Evolutionary conservation across 2,329 filamentous ascomycete genomes (phyloP).

Genomic region (Paraphaeosphaeria minitans): DNA sequence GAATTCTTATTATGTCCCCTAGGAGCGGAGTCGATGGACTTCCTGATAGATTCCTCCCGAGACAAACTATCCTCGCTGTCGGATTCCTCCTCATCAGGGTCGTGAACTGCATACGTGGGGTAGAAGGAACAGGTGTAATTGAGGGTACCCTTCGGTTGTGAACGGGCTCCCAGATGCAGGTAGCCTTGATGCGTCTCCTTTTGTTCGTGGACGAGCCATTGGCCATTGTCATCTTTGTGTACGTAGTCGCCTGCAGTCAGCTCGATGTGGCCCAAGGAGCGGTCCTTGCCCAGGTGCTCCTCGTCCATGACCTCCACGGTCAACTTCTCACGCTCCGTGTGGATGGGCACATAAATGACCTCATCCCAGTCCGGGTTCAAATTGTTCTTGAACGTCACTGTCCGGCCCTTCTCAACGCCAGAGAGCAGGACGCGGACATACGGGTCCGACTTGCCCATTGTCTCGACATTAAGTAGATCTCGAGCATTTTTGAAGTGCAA

Average conservation of each 20-base stretch:
- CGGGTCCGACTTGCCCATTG: conserved; percentile 94
- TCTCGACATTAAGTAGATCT: conserved; percentile 88
- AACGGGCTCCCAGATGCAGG: conserved; percentile 75
- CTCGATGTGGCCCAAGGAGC: conserved; percentile 82
- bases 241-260: conserved; percentile 80
- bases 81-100: conserved; percentile 81
- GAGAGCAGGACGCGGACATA: conserved; percentile 89
- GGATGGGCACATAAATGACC: conserved; percentile 89
- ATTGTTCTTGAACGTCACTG: conserved; percentile 95
- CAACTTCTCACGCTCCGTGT: conserved; percentile 81
- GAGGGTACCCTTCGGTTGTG: conserved; percentile 76
- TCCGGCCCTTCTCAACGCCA: conserved; percentile 86
- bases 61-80: conserved; percentile 29
- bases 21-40: conserved; percentile 18
- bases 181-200: conserved; percentile 70
- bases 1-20: conserved; percentile 26
- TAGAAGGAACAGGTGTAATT: conserved; percentile 89
- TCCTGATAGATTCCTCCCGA: conserved; percentile 28
- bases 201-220: conserved; percentile 77
- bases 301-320: conserved; percentile 95
- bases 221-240: conserved; percentile 74
- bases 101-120: conserved; percentile 82
- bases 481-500: conserved; percentile 86
- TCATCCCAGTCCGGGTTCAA: conserved; percentile 96
- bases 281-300: conserved; percentile 89